phyloP scores from a whole-genome alignment of 1,284 basidiomycete genomes.

The Sanghuangporus baumii region DNA sequence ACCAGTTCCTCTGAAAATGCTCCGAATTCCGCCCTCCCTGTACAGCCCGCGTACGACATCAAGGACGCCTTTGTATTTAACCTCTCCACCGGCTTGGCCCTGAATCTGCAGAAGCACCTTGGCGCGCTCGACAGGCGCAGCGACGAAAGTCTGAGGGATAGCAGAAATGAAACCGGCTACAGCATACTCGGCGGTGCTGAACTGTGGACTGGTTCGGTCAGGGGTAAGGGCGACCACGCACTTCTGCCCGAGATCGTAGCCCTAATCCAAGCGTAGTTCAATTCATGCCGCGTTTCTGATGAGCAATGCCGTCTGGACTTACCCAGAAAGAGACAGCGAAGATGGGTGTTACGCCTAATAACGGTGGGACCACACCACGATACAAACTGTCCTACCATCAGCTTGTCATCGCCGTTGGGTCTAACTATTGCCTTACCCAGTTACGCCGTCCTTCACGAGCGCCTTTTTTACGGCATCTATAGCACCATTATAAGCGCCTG shows the following conservation, averaged over 20 bases:
- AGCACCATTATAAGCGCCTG: slow-evolving; percentile 89
- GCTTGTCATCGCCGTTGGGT: not conserved
- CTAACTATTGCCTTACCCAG: slow-evolving; percentile 55
- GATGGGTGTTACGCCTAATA: slow-evolving; percentile 96
- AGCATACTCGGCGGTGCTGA: slow-evolving; percentile 84
- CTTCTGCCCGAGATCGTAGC: slow-evolving; percentile 92
- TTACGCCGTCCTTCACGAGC: slow-evolving; percentile 82
- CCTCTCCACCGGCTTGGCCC: slow-evolving; percentile 72
- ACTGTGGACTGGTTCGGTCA: slow-evolving; percentile 53
- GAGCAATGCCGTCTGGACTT: slow-evolving; percentile 23
- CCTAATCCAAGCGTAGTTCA: slow-evolving; percentile 41
- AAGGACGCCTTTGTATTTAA: slow-evolving; percentile 86
- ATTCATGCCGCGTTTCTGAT: not conserved
- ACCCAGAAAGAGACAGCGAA: slow-evolving; percentile 99
- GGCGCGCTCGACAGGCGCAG: slow-evolving; percentile 94
- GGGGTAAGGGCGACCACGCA: slow-evolving; percentile 74
- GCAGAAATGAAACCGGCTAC: slow-evolving; percentile 94
- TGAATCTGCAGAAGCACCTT: slow-evolving; percentile 96
- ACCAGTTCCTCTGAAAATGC: slow-evolving; percentile 89
- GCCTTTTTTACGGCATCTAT: slow-evolving; percentile 93
- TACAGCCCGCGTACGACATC: slow-evolving; percentile 93
- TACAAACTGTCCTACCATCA: slow-evolving; percentile 60
- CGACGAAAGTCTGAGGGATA: slow-evolving; percentile 86
- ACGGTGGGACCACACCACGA: slow-evolving; percentile 93
- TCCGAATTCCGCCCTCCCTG: slow-evolving; percentile 88